Conservation (phyloP, 495 filamentous ascomycete species). For the Neurospora hispaniola region DNA sequence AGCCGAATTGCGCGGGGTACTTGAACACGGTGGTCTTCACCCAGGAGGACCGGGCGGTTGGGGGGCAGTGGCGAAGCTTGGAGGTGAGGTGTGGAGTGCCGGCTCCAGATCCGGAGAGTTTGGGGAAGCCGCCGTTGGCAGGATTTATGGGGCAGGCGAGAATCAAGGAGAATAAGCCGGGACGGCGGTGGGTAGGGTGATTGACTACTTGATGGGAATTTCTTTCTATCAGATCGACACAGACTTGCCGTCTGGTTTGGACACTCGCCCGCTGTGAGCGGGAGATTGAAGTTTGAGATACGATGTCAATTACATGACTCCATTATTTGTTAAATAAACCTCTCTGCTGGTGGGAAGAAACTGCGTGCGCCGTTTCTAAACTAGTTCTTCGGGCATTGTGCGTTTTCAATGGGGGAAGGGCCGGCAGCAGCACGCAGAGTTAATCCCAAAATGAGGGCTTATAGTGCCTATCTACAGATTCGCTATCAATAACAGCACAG, state of each 20-base stretch:
- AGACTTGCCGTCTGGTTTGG: too few species aligned
- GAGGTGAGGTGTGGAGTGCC: conserved; percentile 24
- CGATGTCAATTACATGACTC: too few species aligned
- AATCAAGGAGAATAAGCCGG: neutral
- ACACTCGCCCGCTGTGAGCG: too few species aligned
- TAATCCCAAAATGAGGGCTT: accelerated
- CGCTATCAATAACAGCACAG: too few species aligned
- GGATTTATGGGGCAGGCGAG: neutral
- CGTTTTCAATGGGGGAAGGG: neutral
- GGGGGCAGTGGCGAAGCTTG: conserved; percentile 27
- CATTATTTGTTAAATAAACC: too few species aligned
- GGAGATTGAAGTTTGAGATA: too few species aligned
- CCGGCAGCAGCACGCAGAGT: neutral
- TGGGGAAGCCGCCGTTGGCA: conserved; percentile 12
- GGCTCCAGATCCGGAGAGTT: conserved; percentile 9
- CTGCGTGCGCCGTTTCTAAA: too few species aligned
- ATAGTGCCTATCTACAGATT: neutral
- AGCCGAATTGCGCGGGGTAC: conserved; percentile 24
- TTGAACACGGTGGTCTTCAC: conserved; percentile 32
- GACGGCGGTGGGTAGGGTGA: neutral
- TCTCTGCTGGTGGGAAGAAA: too few species aligned
- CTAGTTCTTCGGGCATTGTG: neutral
- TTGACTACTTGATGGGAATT: too few species aligned
- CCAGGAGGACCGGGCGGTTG: conserved; percentile 24
- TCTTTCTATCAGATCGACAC: too few species aligned